Base-by-base conservation (phyloP, 2,329 filamentous ascomycete genomes). In the Sporothrix phasma region DNA sequence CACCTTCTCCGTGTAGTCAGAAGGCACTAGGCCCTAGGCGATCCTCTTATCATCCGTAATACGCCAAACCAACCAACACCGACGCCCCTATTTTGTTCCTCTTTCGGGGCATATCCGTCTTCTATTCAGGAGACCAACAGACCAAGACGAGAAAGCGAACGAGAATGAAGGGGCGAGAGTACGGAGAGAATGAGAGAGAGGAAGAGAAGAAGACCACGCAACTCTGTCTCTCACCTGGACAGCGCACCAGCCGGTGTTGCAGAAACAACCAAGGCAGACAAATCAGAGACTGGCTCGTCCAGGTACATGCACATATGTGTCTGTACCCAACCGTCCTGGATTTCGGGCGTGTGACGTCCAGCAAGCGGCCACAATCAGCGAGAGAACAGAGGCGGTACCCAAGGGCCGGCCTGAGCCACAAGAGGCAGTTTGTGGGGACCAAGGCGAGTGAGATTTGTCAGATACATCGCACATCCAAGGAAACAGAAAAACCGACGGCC, bases 301-400 rank as follows among this genome's bases (percentile, higher is more conserved):
- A 31, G 39, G 46, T 45, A 53, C 54, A 59, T 49, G 43, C 43
- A 46, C 53, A 63, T 63, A 64, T 64, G 62, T 64, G 43, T 64
- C 37, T 61, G 62, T 64, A 64, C 62, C 62, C 62, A 64, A 64
- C 46, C 39, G 34, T 45, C 17, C 17, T 47, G 13, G 15, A 41
- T 24, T 17, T 58, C 10, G 34, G 26, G 39, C 37, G 24, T 29
- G 56, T 45, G 56, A 45, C 22, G 24, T 43, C 56, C 56, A 45
- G 39, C 22, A 11, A 15, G 31, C n/a, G 7, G 13, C 17, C 13
- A 8, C 45, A 26, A 29, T 31, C 5, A 19, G 29, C 5, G 19
- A 19, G 11, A n/a, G 43, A 15, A 45, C n/a, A 47, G 41, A 47
- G 47, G 31, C 13, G 47, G 29, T 17, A 47, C 22, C 26, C 47